These are phyloP conservation scores for Entamoeba histolytica DNA, from an alignment of 208 protist genomes.

Conservation along the genomic window DNA sequence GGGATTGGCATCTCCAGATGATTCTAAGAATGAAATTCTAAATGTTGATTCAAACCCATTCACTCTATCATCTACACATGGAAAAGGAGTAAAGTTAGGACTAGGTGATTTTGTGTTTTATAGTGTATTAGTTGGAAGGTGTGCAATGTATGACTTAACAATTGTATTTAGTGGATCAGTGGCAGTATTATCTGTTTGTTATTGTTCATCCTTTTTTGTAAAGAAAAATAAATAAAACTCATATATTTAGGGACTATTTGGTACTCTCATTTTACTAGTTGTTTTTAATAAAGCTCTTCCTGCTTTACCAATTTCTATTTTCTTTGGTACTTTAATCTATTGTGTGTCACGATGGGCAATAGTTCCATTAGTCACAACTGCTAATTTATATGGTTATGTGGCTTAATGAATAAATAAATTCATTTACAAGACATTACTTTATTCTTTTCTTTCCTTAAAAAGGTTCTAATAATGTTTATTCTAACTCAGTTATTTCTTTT, in stretches of 20 bases:
- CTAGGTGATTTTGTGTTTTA: constrained; percentile 20
- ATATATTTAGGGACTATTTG: neutral
- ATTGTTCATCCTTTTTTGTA: neutral
- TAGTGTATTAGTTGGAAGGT: neutral
- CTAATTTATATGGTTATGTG: neutral
- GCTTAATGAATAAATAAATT: neutral
- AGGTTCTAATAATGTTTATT: too few relatives aligned
- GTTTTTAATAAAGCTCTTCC: neutral
- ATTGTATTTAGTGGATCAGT: neutral
- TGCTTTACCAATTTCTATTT: neutral
- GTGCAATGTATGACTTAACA: neutral
- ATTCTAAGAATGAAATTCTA: neutral
- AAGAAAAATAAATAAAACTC: too few relatives aligned
- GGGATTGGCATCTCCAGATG: neutral
- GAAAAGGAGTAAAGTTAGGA: neutral
- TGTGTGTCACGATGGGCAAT: neutral
- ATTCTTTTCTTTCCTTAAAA: too few relatives aligned
- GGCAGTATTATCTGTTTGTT: neutral
- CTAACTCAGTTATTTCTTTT: too few relatives aligned
- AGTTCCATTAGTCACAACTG: neutral
- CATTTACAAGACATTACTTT: too few relatives aligned
- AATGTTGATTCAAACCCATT: neutral
- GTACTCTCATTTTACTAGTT: neutral
- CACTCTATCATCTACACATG: neutral
- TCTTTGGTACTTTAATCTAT: neutral